phyloP scores from a whole-genome alignment of 106 monocot species.

The Dioscorea zingiberensis region DNA sequence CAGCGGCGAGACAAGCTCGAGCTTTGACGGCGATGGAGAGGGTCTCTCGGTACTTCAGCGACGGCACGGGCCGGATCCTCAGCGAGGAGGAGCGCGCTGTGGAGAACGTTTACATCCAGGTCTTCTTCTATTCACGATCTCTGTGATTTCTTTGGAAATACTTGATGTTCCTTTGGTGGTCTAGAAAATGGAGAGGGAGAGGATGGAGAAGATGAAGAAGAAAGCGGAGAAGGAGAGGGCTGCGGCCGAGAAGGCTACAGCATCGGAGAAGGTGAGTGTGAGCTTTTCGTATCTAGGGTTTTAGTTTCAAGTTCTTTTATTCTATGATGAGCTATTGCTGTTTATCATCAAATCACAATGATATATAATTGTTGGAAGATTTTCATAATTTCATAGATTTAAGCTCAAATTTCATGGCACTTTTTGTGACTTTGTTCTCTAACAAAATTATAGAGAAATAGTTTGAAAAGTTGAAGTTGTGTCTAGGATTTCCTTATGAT shows the following conservation, averaged over 20 bases:
- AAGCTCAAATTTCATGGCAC: too few relatives aligned
- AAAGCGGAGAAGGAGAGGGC: conserved; percentile 10
- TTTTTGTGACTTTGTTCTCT: too few relatives aligned
- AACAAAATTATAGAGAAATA: too few relatives aligned
- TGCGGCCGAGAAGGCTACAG: neutral
- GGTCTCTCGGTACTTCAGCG: conserved; percentile 23
- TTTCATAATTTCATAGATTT: too few relatives aligned
- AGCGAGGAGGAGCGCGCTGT: conserved; percentile 37
- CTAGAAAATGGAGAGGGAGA: conserved; percentile 18
- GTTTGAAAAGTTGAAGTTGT: too few relatives aligned
- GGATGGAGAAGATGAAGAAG: conserved; percentile 9
- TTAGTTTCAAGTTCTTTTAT: neutral
- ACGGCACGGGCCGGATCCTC: conserved; percentile 29
- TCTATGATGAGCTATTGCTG: too few relatives aligned
- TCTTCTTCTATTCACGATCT: neutral
- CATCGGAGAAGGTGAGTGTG: conserved; percentile 8
- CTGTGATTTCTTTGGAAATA: neutral
- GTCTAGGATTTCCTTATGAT: too few relatives aligned
- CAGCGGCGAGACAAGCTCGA: neutral
- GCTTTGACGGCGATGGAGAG: neutral
- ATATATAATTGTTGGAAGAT: too few relatives aligned
- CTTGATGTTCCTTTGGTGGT: neutral
- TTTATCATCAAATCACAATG: too few relatives aligned
- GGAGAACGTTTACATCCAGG: conserved; percentile 49
- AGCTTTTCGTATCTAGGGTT: neutral